A percentile compares a stretch with the other conserved stretches of the same genome.
phyloP scores from a whole-genome alignment of 495 filamentous ascomycete species.

The Podospora conica region DNA sequence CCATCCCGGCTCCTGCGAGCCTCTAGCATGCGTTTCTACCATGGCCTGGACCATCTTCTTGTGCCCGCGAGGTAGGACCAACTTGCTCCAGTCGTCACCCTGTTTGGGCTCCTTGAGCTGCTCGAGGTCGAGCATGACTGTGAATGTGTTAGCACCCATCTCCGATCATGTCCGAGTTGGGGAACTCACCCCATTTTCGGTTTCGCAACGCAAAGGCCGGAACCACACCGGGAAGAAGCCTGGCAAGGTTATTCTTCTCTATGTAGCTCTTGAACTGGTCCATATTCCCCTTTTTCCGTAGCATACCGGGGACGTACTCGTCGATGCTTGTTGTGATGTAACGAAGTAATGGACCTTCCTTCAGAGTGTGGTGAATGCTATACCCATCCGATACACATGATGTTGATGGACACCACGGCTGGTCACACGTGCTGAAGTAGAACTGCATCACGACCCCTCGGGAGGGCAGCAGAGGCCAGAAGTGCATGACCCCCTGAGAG shows the following conservation, averaged over 20 bases:
- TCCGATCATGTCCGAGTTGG: too few relatives aligned
- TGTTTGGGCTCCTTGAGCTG: slow-evolving; percentile 15
- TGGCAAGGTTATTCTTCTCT: slow-evolving; percentile 18
- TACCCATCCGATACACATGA: too few relatives aligned
- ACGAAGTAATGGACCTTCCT: too few relatives aligned
- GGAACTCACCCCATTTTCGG: slow-evolving; percentile 34
- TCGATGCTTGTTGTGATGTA: too few relatives aligned
- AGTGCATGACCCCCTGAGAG: too few relatives aligned
- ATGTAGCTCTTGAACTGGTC: neutral
- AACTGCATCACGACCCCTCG: neutral
- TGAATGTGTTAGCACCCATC: neutral
- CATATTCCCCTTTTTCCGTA: neutral
- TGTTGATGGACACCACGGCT: neutral
- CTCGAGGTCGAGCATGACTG: slow-evolving; percentile 21
- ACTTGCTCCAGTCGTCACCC: slow-evolving; percentile 22
- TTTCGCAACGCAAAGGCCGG: slow-evolving; percentile 36
- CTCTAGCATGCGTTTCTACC: slow-evolving; percentile 22
- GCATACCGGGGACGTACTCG: neutral
- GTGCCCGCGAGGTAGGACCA: slow-evolving; percentile 30
- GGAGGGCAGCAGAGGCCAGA: too few relatives aligned
- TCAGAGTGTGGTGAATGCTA: too few relatives aligned
- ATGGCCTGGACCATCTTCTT: slow-evolving; percentile 32
- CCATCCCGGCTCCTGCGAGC: slow-evolving; percentile 1
- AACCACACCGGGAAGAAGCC: slow-evolving; percentile 33
- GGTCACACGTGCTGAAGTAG: neutral